Evolutionary conservation across 352 stramenopile genomes (phyloP), one percentile per base, ranked within the genome.

Genomic region (Phytophthora multivora): DNA sequence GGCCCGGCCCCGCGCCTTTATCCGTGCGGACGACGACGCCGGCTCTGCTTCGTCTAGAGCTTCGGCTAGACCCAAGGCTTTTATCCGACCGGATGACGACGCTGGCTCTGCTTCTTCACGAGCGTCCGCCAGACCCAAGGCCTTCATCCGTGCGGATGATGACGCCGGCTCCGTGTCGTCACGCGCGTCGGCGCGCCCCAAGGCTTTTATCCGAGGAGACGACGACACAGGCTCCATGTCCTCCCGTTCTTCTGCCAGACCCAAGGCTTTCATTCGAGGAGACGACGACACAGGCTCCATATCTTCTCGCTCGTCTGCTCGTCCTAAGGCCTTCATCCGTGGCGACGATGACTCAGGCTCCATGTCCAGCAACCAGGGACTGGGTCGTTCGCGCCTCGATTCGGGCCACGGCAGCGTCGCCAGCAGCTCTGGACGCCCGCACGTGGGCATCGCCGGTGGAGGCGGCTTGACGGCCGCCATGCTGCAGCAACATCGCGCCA

Each of bases 381-480:
- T 64, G 18, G 56, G 52, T 8, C 57, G 68, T 21, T 23, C 58
- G 1, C 25, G 51, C 25, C 36, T 69, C 2, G 69, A 73, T 30
- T 71, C 59, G 13, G 63, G 60, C 30, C 49, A 58, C 21, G 51
- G 52, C 51, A 61, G 46, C 12, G 51, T 65, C 11, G 36, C 64
- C 16, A 63, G 56, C 39, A 51, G 25, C n/a, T 63, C 56, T 10
- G 41, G 59, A n/a, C 64, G 52, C n/a, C 56, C 69, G 2, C 69
- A 73, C 12, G 54, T 71, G 12, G 64, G 69, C 31, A 74, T 77
- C 30, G 69, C 68, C 8, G 69, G 69, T 8, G 64, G 70, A 18
- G 68, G 70, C 28, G 67, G 67, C 4, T 45, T 80, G 46, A 80
- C 71, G 31, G 52, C 71, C 4, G 71, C 71, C 12, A 80, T 80